Conservation (phyloP, 495 filamentous ascomycete genomes). For the Aspergillus sclerotioniger region DNA sequence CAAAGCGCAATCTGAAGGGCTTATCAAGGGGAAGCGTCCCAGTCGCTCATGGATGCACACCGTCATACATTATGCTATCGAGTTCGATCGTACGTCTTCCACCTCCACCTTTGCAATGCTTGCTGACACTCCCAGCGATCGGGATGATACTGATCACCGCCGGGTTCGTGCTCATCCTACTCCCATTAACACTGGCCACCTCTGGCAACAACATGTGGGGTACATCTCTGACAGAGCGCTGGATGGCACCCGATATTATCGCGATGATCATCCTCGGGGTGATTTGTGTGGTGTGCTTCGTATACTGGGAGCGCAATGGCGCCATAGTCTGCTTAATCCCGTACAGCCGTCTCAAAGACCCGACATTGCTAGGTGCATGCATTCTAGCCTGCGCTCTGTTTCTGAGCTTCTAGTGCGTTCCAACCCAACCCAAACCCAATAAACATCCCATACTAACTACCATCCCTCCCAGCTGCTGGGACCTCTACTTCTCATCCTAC, state of each 20-base stretch:
- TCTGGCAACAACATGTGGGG: constrained; percentile 19
- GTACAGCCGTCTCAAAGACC: constrained; percentile 5
- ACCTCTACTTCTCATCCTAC: constrained; percentile 61
- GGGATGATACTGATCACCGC: constrained; percentile 54
- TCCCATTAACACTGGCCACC: constrained; percentile 52
- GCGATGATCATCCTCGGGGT: constrained; percentile 5
- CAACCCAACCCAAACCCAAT: not conserved
- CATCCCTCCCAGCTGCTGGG: constrained; percentile 33
- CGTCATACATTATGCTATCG: constrained; percentile 16
- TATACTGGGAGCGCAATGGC: constrained; percentile 7
- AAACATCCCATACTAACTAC: not conserved
- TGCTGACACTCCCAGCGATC: constrained; percentile 22
- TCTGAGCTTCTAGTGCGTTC: constrained; percentile 39
- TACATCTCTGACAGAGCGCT: constrained; percentile 1
- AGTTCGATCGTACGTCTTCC: constrained; percentile 22
- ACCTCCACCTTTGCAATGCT: no score
- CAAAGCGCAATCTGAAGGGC: constrained; percentile 45
- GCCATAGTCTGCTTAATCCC: constrained; percentile 7
- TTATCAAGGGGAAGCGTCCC: constrained; percentile 28
- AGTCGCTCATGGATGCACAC: constrained; percentile 15
- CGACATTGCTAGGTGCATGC: constrained; percentile 5
- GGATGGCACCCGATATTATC: constrained; percentile 6
- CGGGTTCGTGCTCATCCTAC: constrained; percentile 47
- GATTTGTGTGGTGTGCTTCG: not conserved
- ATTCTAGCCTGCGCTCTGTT: constrained; percentile 53